Conservation (phyloP, 352 stramenopile genomes). For the Aphanomyces invadans region DNA sequence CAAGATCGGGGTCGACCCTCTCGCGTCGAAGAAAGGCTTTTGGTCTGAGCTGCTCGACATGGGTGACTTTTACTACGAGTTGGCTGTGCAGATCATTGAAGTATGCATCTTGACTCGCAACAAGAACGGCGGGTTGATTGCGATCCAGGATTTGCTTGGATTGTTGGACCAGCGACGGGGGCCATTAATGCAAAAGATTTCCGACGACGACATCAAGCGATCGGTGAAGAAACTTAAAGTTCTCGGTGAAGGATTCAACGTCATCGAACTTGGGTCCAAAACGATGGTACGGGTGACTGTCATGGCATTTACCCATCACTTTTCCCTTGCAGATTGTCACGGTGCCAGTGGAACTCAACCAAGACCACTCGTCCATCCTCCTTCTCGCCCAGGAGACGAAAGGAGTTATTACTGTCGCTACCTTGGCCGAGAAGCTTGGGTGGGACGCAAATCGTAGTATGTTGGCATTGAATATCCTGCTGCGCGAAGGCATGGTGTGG, state of each 20-base stretch:
- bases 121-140: conserved; percentile 78
- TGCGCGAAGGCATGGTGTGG: conserved; percentile 95
- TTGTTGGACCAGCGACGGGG: conserved; percentile 64
- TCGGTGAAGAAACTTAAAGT: conserved; percentile 93
- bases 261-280: conserved; percentile 87
- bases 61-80: conserved; percentile 99
- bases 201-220: conserved; percentile 90
- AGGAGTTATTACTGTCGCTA: conserved; percentile 83
- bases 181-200: conserved; percentile 48
- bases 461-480: conserved; percentile 85
- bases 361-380: conserved; percentile 92
- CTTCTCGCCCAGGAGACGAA: conserved; percentile 76
- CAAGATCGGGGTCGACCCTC: conserved; percentile 95
- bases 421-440: conserved; percentile 66
- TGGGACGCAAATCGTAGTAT: conserved; percentile 91
- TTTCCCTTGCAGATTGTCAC: conserved; percentile 76
- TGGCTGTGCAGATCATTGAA: conserved; percentile 98
- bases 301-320: neutral
- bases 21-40: conserved; percentile 97
- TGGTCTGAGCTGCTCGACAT: conserved; percentile 96
- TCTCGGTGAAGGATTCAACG: conserved; percentile 91
- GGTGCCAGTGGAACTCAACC: conserved; percentile 91
- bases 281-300: conserved; percentile 62
- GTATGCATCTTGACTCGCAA: conserved; percentile 92
- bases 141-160: conserved; percentile 68